Evolutionary conservation across 306 rosid species (phyloP).

Genomic region (Vicia villosa): DNA sequence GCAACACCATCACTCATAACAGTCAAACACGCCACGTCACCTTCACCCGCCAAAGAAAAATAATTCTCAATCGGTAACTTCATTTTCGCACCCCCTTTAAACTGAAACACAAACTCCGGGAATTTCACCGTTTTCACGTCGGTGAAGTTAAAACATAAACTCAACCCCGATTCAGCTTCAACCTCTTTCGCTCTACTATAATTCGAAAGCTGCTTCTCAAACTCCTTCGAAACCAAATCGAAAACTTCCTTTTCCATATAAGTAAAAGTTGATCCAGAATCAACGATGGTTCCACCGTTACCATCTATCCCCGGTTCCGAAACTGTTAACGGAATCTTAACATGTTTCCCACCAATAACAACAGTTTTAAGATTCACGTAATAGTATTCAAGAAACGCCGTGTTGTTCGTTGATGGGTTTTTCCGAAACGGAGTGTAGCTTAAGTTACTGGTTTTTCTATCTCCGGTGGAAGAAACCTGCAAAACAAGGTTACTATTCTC

Average conservation of each 20-base stretch:
- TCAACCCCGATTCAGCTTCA: constrained; percentile 63
- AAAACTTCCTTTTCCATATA: constrained; percentile 67
- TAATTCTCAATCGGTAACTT: constrained; percentile 56
- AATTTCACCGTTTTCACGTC: constrained; percentile 36
- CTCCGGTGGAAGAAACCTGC: constrained; percentile 43
- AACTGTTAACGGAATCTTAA: constrained; percentile 56
- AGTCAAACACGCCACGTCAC: constrained; percentile 60
- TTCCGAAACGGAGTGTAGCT: constrained; percentile 70
- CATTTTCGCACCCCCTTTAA: constrained; percentile 90
- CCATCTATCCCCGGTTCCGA: constrained; percentile 58
- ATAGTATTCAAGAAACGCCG: constrained; percentile 61
- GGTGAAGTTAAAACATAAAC: constrained; percentile 63
- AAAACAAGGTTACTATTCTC: constrained; percentile 66
- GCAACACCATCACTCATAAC: constrained; percentile 45
- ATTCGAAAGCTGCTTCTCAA: constrained; percentile 63
- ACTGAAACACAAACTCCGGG: constrained; percentile 64
- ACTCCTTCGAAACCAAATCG: constrained; percentile 50
- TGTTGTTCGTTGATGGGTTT: constrained; percentile 45
- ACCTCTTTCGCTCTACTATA: constrained; percentile 54
- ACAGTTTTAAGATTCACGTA: constrained; percentile 62
- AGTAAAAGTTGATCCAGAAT: constrained; percentile 85
- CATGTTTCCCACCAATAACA: constrained; percentile 53
- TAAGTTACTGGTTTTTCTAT: constrained; percentile 31
- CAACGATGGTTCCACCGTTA: constrained; percentile 80
- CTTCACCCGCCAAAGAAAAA: constrained; percentile 50